Evolutionary conservation across 2,329 filamentous ascomycete species (phyloP), one percentile per base, ranked within the genome.

Genomic region (Cercospora zeina): DNA sequence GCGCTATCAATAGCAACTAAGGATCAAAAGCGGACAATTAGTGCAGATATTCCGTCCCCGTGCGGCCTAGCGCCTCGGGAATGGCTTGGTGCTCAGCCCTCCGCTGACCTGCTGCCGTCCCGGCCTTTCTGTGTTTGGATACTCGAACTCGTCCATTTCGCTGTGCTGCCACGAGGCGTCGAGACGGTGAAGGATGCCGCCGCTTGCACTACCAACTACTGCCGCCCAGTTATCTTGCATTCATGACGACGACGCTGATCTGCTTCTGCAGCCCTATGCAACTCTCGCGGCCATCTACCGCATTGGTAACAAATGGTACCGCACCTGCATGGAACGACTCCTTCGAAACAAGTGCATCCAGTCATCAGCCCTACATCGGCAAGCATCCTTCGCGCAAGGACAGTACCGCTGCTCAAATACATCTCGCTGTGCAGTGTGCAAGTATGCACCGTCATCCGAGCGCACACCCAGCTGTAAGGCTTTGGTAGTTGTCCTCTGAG

Each of bases 121-220:
- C 55, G 55, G 30, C 55, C 21, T 47, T 58, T 58, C 37, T n/a
- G n/a, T n/a, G n/a, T n/a, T n/a, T n/a, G n/a, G 9, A 33, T 19
- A 34, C 30, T 34, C 9, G n/a, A 13, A 11, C 27, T 19, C 11
- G n/a, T 19, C n/a, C 9, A 51, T 34, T 31, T 51, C 30, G 49
- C 49, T 34, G 27, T 33, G 49, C 31, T 51, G 24, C 49, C 8
- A 13, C 11, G 30, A 53, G 49, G 27, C 49, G 21, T 42, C 27
- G 24, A 39, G 37, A 57, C 64, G 56, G 54, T 64, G 64, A 64
- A 64, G 64, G 62, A 66, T 66, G 19, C 62, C 51, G 19, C 62
- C 51, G 59, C 33, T 13, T n/a, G n/a, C 16, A 49, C 55, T 58
- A 47, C 55, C 49, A 39, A 49, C 55, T 58, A 47, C 55, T 58